Conservation (phyloP, 2,329 filamentous ascomycete genomes). For the Exophiala mesophila region DNA sequence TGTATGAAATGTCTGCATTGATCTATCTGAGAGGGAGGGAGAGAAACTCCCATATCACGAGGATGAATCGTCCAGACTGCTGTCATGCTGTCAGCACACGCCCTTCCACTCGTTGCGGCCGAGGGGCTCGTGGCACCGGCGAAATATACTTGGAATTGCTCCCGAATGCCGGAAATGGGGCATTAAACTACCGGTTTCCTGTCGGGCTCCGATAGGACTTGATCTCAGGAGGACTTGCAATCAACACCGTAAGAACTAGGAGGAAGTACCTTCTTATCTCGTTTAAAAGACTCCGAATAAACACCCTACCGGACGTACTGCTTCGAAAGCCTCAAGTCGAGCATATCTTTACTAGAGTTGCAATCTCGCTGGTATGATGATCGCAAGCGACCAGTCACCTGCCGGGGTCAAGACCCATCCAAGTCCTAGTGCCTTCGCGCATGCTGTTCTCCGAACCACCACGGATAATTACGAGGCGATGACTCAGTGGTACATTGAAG, state of each 20-base stretch:
- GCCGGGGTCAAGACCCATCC: not conserved
- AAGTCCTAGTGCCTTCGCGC: not conserved
- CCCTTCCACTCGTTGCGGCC: too few relatives aligned
- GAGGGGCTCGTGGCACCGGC: too few relatives aligned
- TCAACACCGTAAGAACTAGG: not conserved
- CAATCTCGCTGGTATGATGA: not conserved
- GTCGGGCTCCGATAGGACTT: not conserved
- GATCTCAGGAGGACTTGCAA: not conserved
- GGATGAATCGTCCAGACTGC: too few relatives aligned
- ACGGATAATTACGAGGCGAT: not conserved
- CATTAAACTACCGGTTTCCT: not conserved
- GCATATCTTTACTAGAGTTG: not conserved
- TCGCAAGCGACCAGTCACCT: not conserved
- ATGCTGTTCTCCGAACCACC: not conserved
- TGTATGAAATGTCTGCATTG: too few relatives aligned
- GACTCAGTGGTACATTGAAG: not conserved
- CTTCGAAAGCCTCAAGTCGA: not conserved
- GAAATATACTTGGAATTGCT: not conserved
- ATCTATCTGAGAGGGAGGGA: too few relatives aligned
- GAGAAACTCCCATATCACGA: too few relatives aligned
- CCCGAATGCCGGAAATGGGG: not conserved
- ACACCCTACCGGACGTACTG: not conserved
- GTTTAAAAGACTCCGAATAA: not conserved
- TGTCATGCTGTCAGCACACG: too few relatives aligned
- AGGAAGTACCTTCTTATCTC: not conserved